Percentiles rank a stretch among this genome's conserved stretches.
phyloP scores from a whole-genome alignment of 2,329 filamentous ascomycete species.

The Nemania diffusa region DNA sequence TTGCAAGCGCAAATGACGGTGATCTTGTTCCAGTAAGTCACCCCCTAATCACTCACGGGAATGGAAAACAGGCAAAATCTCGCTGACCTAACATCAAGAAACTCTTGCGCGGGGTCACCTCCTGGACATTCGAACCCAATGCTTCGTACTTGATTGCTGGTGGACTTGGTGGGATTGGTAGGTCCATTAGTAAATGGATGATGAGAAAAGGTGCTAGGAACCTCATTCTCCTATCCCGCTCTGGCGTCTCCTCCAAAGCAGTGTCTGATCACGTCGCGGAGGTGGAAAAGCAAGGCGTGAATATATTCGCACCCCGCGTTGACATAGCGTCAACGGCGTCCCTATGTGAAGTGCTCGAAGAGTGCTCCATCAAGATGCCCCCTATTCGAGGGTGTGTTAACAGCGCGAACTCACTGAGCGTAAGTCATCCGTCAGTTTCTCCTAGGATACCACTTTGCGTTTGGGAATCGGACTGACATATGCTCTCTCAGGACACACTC shows the following conservation, averaged over 20 bases:
- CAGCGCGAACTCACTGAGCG: slow-evolving; percentile 21
- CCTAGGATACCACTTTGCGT: too few relatives aligned
- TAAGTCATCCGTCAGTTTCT: slow-evolving; percentile 4
- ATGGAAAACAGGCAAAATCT: not conserved
- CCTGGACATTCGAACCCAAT: slow-evolving; percentile 24
- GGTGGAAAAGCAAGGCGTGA: not conserved
- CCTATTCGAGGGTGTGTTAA: slow-evolving; percentile 37
- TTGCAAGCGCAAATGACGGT: not conserved
- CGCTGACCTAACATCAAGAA: not conserved
- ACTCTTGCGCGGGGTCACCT: too few relatives aligned
- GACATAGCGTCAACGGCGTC: not conserved
- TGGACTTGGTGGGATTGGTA: slow-evolving; percentile 33
- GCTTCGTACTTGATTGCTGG: slow-evolving; percentile 32
- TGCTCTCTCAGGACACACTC: slow-evolving; percentile 37
- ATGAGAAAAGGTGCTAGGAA: slow-evolving; percentile 35
- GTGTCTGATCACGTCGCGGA: not conserved
- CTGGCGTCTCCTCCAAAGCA: slow-evolving; percentile 19
- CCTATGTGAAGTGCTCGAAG: not conserved
- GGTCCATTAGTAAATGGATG: slow-evolving; percentile 41
- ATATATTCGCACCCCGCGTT: not conserved
- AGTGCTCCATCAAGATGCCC: not conserved
- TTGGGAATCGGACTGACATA: too few relatives aligned
- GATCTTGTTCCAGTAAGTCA: slow-evolving; percentile 21
- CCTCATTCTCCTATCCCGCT: slow-evolving; percentile 38
- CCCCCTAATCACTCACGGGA: not conserved